phyloP scores from a whole-genome alignment of 192 early-diverging fungal genomes.

The Podila minutissima region DNA sequence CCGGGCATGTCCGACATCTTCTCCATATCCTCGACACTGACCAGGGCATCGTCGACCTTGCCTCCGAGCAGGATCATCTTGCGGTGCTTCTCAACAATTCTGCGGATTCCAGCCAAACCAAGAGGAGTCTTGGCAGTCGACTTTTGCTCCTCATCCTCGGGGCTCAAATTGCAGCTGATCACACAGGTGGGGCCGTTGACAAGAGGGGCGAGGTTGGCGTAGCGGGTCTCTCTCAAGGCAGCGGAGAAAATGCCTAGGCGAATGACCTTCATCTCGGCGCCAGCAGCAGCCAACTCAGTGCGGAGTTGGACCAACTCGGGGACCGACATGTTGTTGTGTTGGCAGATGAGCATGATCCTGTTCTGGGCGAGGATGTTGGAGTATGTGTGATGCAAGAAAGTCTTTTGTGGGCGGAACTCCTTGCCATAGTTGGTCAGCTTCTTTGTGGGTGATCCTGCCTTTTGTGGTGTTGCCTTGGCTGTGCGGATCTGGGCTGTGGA shows the following conservation, averaged over 20 bases:
- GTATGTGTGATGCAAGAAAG: slow-evolving; percentile 60
- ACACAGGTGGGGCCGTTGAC: slow-evolving; percentile 63
- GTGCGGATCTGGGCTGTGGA: slow-evolving; percentile 15
- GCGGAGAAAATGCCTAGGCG: slow-evolving; percentile 60
- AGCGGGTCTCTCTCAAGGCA: slow-evolving; percentile 55
- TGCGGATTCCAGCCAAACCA: slow-evolving; percentile 50
- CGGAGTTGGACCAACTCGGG: slow-evolving; percentile 61
- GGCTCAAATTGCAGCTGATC: slow-evolving; percentile 53
- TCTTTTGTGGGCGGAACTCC: slow-evolving; percentile 56
- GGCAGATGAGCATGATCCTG: slow-evolving; percentile 61
- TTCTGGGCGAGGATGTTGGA: slow-evolving; percentile 54
- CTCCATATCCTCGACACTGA: slow-evolving; percentile 60
- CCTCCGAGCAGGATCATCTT: slow-evolving; percentile 67
- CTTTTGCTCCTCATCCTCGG: slow-evolving; percentile 52
- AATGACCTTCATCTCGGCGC: slow-evolving; percentile 54
- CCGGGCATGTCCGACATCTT: slow-evolving; percentile 61
- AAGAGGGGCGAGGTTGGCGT: slow-evolving; percentile 59
- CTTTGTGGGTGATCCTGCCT: slow-evolving; percentile 18
- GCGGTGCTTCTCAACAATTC: slow-evolving; percentile 59
- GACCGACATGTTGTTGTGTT: slow-evolving; percentile 70
- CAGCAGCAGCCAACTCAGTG: slow-evolving; percentile 47
- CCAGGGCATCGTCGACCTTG: slow-evolving; percentile 60
- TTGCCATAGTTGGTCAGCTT: slow-evolving; percentile 50
- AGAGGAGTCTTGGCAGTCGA: slow-evolving; percentile 35
- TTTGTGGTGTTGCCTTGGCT: slow-evolving; percentile 17